These are phyloP conservation scores for Dinochytrium kinnereticum DNA, from an alignment of 371 early-diverging fungal species.

Conservation along the genomic window DNA sequence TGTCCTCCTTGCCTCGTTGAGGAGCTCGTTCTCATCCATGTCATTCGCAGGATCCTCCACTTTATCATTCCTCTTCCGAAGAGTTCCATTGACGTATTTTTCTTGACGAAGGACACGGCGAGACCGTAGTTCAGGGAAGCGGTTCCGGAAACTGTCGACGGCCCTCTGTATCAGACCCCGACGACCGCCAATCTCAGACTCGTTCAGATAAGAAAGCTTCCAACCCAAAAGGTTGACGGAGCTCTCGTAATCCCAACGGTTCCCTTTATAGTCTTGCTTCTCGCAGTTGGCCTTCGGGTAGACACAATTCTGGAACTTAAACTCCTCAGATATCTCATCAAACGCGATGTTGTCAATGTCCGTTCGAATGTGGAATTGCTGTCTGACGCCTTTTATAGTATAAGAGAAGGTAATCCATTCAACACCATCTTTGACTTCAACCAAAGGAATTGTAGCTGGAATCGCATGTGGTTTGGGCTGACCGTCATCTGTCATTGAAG, in stretches of 20 bases:
- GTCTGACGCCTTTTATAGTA: conserved; percentile 65
- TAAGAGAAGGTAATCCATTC: conserved; percentile 76
- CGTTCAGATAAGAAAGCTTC: conserved; percentile 87
- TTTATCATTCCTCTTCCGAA: conserved; percentile 55
- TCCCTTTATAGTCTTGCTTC: conserved; percentile 71
- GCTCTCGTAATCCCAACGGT: conserved; percentile 93
- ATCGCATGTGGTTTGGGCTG: conserved; percentile 16
- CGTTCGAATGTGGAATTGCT: conserved; percentile 76
- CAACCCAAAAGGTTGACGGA: conserved; percentile 89
- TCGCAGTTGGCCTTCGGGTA: conserved; percentile 81
- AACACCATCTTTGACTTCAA: conserved; percentile 55
- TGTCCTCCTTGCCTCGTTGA: neutral
- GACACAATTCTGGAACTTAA: conserved; percentile 82
- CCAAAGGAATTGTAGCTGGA: conserved; percentile 33
- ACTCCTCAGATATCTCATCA: conserved; percentile 67
- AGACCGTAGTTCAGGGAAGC: conserved; percentile 79
- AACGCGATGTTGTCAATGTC: conserved; percentile 73
- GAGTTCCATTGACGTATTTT: conserved; percentile 71
- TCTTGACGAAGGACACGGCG: conserved; percentile 83
- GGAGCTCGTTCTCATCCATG: neutral
- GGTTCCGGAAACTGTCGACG: conserved; percentile 92
- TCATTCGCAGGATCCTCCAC: neutral
- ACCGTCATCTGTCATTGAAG: neutral
- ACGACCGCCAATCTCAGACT: conserved; percentile 78
- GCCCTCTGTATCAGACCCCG: conserved; percentile 94